Percentiles rank a stretch among this genome's conserved stretches.
Evolutionary conservation across 2,329 filamentous ascomycete species (phyloP).

Genomic region (Pyrenochaeta sp.): DNA sequence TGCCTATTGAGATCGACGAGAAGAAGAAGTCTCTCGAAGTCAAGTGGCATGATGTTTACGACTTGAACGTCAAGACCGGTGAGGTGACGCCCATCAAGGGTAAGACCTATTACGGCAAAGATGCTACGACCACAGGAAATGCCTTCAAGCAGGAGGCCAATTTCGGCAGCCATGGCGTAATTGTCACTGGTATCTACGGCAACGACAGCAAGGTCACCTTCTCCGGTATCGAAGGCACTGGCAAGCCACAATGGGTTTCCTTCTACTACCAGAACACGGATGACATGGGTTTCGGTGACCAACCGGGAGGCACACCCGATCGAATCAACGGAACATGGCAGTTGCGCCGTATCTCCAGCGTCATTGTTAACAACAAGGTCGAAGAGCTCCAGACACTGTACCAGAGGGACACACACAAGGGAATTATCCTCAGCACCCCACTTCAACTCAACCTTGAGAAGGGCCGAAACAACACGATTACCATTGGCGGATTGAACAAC

Average conservation of each 20-base stretch:
- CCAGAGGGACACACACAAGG: slow-evolving; percentile 67
- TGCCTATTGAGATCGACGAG: slow-evolving; percentile 63
- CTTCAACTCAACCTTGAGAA: slow-evolving; percentile 63
- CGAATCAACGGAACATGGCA: slow-evolving; percentile 69
- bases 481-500: slow-evolving; percentile 65
- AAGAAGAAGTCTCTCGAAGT: slow-evolving; percentile 59
- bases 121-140: slow-evolving; percentile 57
- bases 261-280: slow-evolving; percentile 69
- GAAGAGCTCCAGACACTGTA: slow-evolving; percentile 61
- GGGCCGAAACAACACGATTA: slow-evolving; percentile 66
- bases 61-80: slow-evolving; percentile 63
- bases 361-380: slow-evolving; percentile 64
- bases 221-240: slow-evolving; percentile 57
- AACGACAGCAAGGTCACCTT: slow-evolving; percentile 66
- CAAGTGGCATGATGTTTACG: slow-evolving; percentile 66
- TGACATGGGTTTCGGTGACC: slow-evolving; percentile 67
- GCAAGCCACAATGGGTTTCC: slow-evolving; percentile 64
- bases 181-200: slow-evolving; percentile 63
- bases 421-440: slow-evolving; percentile 66
- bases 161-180: slow-evolving; percentile 59
- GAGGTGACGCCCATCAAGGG: slow-evolving; percentile 59
- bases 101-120: slow-evolving; percentile 57
- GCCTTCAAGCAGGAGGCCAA: slow-evolving; percentile 65
- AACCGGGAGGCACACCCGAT: slow-evolving; percentile 64
- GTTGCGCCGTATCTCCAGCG: slow-evolving; percentile 66